These are phyloP conservation scores for Balamuthia mandrillaris DNA, from an alignment of 208 protist species.

Conservation along the genomic window DNA sequence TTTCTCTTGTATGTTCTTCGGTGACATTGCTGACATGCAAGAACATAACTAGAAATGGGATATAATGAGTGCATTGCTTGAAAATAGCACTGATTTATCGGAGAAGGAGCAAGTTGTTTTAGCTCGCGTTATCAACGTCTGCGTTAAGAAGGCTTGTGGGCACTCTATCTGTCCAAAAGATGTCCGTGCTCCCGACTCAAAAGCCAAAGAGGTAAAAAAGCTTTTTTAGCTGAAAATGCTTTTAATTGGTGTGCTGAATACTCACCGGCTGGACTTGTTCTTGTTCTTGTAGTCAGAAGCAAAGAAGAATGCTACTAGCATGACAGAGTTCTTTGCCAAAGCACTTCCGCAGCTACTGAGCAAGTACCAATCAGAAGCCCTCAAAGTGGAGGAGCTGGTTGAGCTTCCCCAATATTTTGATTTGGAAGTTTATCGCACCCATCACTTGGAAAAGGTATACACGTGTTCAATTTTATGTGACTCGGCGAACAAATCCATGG, in stretches of 20 bases:
- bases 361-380: neutral
- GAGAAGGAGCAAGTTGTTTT: neutral
- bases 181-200: neutral
- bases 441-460: neutral
- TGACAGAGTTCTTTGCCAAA: constrained; percentile 12
- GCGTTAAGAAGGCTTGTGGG: constrained; percentile 28
- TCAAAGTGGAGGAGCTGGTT: neutral
- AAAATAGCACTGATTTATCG: too few species aligned
- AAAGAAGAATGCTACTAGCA: neutral
- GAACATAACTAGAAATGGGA: too few species aligned
- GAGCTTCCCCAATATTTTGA: constrained; percentile 29
- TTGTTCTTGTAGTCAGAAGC: neutral
- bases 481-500: neutral
- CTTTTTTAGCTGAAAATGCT: neutral
- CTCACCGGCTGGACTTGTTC: too few species aligned
- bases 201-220: neutral
- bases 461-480: neutral
- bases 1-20: too few species aligned
- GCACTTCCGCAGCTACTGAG: constrained; percentile 10
- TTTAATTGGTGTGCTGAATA: neutral
- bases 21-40: too few species aligned
- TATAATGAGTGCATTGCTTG: too few species aligned
- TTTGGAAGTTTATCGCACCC: constrained; percentile 15
- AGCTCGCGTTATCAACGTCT: constrained; percentile 21
- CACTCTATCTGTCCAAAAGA: constrained; percentile 27